phyloP scores from a whole-genome alignment of 352 stramenopile genomes.

The Peronospora tabacina region DNA sequence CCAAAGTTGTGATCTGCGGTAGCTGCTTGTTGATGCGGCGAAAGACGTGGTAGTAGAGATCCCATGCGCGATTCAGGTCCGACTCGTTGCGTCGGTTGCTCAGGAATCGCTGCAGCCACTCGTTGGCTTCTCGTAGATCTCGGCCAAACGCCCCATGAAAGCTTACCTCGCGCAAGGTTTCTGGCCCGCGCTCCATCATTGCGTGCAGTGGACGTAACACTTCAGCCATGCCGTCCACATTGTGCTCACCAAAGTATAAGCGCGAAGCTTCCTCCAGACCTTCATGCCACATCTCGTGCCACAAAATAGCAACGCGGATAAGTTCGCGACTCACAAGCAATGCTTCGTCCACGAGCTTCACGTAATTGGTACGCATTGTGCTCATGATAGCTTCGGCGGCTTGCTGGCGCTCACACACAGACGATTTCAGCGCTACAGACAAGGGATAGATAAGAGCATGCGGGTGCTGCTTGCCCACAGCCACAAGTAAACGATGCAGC shows the following conservation, averaged over 20 bases:
- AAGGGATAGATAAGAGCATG: slow-evolving; percentile 98
- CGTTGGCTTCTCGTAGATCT: slow-evolving; percentile 81
- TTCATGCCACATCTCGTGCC: slow-evolving; percentile 98
- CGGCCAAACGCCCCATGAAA: slow-evolving; percentile 89
- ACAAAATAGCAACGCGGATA: slow-evolving; percentile 97
- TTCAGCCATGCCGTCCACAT: slow-evolving; percentile 94
- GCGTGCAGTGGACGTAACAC: slow-evolving; percentile 90
- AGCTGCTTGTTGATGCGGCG: slow-evolving; percentile 86
- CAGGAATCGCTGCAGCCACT: slow-evolving; percentile 66
- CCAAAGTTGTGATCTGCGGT: slow-evolving; percentile 90
- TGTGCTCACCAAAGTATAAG: slow-evolving; percentile 95
- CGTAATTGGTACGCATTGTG: slow-evolving; percentile 90
- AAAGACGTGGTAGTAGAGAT: slow-evolving; percentile 98
- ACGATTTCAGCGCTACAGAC: slow-evolving; percentile 94
- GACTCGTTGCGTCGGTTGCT: slow-evolving; percentile 52
- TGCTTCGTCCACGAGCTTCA: slow-evolving; percentile 92
- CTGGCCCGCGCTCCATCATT: slow-evolving; percentile 84
- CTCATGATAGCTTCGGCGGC: slow-evolving; percentile 95
- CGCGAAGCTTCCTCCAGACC: slow-evolving; percentile 95
- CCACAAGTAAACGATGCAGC: slow-evolving; percentile 84
- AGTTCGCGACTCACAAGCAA: slow-evolving; percentile 94
- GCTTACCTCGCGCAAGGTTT: slow-evolving; percentile 68
- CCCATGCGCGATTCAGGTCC: slow-evolving; percentile 94
- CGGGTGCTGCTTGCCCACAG: slow-evolving; percentile 90
- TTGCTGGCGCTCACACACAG: slow-evolving; percentile 76